Percentiles rank a stretch among this genome's conserved stretches.
phyloP scores from a whole-genome alignment of 129 eudicot genomes.

The Mikania micrantha region DNA sequence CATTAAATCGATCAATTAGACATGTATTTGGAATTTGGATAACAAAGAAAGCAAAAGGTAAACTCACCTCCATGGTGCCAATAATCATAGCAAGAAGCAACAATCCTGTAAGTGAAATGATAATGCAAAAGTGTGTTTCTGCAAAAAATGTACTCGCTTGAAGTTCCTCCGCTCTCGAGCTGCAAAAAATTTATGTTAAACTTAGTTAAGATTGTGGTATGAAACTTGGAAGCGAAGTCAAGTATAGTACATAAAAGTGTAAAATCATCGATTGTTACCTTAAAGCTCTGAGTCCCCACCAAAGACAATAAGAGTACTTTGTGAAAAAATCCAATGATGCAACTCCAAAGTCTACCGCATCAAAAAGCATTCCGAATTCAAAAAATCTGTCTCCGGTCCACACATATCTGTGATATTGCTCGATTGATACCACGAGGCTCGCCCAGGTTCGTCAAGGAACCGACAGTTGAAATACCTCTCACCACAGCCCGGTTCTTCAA shows the following conservation, averaged over 20 bases:
- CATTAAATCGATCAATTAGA: neutral
- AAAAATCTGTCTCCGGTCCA: constrained; percentile 32
- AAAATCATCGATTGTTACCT: constrained; percentile 45
- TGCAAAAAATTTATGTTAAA: constrained; percentile 19
- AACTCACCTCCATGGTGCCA: constrained; percentile 81
- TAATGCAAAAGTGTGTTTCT: constrained; percentile 56
- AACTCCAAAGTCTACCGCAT: constrained; percentile 38
- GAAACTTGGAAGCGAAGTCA: neutral
- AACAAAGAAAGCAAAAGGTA: neutral
- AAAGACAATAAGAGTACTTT: constrained; percentile 60
- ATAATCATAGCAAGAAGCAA: constrained; percentile 71
- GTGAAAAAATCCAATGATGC: constrained; percentile 38
- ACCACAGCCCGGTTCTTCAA: constrained; percentile 38
- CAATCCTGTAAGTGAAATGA: constrained; percentile 63
- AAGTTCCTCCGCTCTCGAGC: constrained; percentile 70
- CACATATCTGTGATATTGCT: constrained; percentile 52
- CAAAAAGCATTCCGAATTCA: constrained; percentile 44
- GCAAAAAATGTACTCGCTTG: constrained; percentile 54
- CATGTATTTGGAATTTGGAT: neutral
- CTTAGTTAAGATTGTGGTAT: neutral
- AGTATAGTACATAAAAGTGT: neutral
- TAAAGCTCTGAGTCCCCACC: constrained; percentile 72
- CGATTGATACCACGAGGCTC: constrained; percentile 43
- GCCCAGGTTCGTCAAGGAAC: constrained; percentile 25
- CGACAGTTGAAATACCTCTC: constrained; percentile 47